Base-by-base conservation (phyloP, 208 protist genomes). In the Trypanosomatidae sp. region DNA sequence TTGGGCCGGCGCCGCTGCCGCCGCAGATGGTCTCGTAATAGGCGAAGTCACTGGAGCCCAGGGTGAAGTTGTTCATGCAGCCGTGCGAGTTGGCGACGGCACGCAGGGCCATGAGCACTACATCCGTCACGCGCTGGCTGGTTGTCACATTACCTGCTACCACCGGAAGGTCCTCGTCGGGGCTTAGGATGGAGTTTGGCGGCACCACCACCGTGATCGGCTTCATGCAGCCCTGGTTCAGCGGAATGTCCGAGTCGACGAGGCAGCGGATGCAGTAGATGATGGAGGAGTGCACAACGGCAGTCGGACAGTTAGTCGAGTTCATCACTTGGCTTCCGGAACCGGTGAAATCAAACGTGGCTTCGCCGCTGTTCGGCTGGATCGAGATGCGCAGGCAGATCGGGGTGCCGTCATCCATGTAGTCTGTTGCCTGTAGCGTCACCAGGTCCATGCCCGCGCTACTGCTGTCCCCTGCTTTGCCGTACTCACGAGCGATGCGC, bases 1-100 rank as follows among this genome's bases (percentile, higher is more conserved):
- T 82, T 0, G 85, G 86, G 10, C 97, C 97, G 30, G 98, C 97
- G 55, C 97, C 97, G 43, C 86, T 83, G 22, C 98, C 98, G 52
- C 98, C 98, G 43, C 90, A 95, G 73, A 99, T 99, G 2, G 98
- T 99, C 80, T 99, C 97, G 80, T 99, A 99, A 68, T 99, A 99
- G 36, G 94, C 94, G 60, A 89, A 92, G 70, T 83, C 78, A 25
- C 86, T 85, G 69, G 97, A 83, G 49, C 98, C 98, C 77, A 99
- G 98, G 17, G 98, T 99, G 46, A 99, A 88, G 74, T 99, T 99
- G 77, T 99, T 99, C 92, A 98, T 99, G 83, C 80, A 89, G 41
- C 89, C 92, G 81, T 98, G 94, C 33, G 92, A 91, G 71, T 83
- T 89, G 47, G 96, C 92, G 43, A 86, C 92, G 13, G 94, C 95